Evolutionary conservation across 805 yeast genomes (phyloP).

Genomic region (Yarrowia keelungensis): DNA sequence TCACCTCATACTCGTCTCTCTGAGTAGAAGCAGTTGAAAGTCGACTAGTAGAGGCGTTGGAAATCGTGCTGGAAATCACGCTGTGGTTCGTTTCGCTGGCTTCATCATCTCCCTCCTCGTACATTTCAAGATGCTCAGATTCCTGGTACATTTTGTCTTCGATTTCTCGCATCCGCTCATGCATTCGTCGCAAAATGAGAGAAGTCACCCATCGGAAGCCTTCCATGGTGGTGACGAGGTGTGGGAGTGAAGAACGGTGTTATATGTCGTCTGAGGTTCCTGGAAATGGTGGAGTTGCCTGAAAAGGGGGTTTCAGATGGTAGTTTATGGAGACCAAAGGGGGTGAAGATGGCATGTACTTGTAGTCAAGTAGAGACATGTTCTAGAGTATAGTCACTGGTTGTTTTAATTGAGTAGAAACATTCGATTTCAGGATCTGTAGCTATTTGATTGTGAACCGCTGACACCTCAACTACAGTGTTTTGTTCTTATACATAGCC

Average conservation of each 20-base stretch:
- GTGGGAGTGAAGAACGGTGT: not conserved
- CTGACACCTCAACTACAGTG: too few relatives aligned
- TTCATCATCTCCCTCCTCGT: not conserved
- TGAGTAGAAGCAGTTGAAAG: not conserved
- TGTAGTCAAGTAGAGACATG: too few relatives aligned
- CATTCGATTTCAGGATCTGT: too few relatives aligned
- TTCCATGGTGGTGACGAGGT: not conserved
- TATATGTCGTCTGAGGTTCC: not conserved
- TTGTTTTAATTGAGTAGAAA: too few relatives aligned
- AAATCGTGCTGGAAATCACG: not conserved
- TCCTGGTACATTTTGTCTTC: not conserved
- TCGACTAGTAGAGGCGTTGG: not conserved
- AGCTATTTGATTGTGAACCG: too few relatives aligned
- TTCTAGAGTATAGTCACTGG: too few relatives aligned
- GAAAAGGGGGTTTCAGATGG: too few relatives aligned
- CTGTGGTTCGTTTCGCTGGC: not conserved
- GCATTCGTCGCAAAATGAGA: not conserved
- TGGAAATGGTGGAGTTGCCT: too few relatives aligned
- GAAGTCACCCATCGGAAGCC: not conserved
- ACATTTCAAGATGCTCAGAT: not conserved
- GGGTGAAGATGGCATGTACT: too few relatives aligned
- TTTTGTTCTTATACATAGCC: too few relatives aligned
- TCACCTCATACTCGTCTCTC: not conserved
- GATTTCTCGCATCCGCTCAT: not conserved
- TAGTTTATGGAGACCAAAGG: too few relatives aligned